These are phyloP conservation scores for Thalassiosira delicatula DNA, from an alignment of 352 stramenopile species.

Conservation along the genomic window DNA sequence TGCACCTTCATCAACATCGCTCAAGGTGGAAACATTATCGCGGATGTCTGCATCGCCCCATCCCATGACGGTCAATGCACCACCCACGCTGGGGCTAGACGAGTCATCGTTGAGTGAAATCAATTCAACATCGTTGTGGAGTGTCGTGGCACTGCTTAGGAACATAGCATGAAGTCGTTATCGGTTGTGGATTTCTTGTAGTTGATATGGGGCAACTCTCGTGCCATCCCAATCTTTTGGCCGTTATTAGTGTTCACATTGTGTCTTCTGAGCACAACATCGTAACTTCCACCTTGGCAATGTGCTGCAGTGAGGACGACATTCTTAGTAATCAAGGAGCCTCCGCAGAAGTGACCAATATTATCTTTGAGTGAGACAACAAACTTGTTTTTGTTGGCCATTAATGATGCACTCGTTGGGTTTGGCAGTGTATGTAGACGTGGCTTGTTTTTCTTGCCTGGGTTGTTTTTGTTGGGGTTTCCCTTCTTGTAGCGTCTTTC, in stretches of 20 bases:
- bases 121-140: conserved; percentile 17
- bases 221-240: conserved; percentile 16
- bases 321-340: conserved; percentile 35
- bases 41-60: conserved; percentile 51
- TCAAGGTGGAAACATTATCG: conserved; percentile 6
- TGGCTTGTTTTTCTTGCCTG: too few relatives aligned
- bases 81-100: neutral
- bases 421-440: too few relatives aligned
- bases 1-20: conserved; percentile 50
- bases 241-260: conserved; percentile 26
- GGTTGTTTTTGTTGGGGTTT: too few relatives aligned
- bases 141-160: conserved; percentile 7
- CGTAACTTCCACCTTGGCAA: conserved; percentile 30
- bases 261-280: conserved; percentile 47
- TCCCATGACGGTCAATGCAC: conserved; percentile 62
- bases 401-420: conserved; percentile 36
- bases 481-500: too few relatives aligned
- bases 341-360: conserved; percentile 48
- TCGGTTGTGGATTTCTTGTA: conserved; percentile 55
- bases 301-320: conserved; percentile 54
- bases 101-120: conserved; percentile 44
- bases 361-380: conserved; percentile 32
- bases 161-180: conserved; percentile 66
- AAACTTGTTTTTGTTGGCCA: conserved; percentile 22
- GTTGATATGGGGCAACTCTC: conserved; percentile 48